A percentile compares a stretch with the other conserved stretches of the same genome.
These are phyloP conservation scores for Grifola frondosa DNA, from an alignment of 1,284 basidiomycete species.

Conservation along the genomic window DNA sequence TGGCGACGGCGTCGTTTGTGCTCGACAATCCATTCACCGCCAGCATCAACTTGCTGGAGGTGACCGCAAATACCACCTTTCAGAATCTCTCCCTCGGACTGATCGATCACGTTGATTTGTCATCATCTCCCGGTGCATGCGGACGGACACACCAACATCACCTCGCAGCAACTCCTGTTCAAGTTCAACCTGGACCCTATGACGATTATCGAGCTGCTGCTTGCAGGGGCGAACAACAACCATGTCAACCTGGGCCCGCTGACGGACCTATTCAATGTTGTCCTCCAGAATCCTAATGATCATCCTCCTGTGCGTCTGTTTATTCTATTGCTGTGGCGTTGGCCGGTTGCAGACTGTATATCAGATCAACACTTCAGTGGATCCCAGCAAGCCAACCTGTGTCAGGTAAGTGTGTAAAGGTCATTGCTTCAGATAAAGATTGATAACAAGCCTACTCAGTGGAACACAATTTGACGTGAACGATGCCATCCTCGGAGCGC, in stretches of 20 bases:
- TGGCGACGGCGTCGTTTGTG: constrained; percentile 55
- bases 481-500: constrained; percentile 60
- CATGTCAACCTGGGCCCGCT: constrained; percentile 67
- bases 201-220: constrained; percentile 61
- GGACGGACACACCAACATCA: constrained; percentile 58
- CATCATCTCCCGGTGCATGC: constrained; percentile 60
- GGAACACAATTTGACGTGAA: constrained; percentile 63
- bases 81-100: constrained; percentile 52
- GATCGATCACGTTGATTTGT: constrained; percentile 44
- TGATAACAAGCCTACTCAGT: constrained; percentile 33
- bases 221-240: constrained; percentile 52
- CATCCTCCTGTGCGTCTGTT: constrained; percentile 43
- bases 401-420: constrained; percentile 42
- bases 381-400: constrained; percentile 50
- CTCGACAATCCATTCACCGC: constrained; percentile 78
- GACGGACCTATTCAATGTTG: constrained; percentile 55
- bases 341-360: not conserved
- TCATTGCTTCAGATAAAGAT: not conserved
- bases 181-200: constrained; percentile 66
- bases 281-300: constrained; percentile 51
- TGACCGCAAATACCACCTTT: constrained; percentile 60
- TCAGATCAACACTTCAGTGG: constrained; percentile 59
- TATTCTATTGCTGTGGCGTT: not conserved
- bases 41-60: constrained; percentile 62
- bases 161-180: constrained; percentile 61